phyloP scores from a whole-genome alignment of 768 basidiomycete species.

The Inosperma sp. region DNA sequence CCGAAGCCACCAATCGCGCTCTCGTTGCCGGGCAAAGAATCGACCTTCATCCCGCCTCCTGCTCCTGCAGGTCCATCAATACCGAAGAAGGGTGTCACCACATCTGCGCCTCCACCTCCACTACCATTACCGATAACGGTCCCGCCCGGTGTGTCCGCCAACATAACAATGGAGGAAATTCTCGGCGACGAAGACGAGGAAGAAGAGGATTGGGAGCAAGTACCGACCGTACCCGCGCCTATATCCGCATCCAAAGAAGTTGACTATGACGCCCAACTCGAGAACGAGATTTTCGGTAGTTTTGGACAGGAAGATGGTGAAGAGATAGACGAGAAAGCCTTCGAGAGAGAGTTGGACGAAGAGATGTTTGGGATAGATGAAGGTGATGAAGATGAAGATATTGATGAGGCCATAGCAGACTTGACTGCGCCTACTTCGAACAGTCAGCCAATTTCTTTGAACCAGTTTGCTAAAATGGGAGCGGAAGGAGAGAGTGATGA shows the following conservation, averaged over 20 bases:
- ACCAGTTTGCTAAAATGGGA: background rate
- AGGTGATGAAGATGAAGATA: constrained; percentile 10
- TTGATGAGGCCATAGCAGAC: constrained; percentile 13
- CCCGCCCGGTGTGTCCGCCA: constrained; percentile 13
- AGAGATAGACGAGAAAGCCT: constrained; percentile 35
- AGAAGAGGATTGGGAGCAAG: constrained; percentile 51
- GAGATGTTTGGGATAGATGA: constrained; percentile 40
- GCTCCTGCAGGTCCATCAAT: background rate
- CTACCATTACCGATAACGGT: constrained; percentile 18
- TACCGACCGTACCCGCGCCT: constrained; percentile 19
- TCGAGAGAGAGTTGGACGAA: constrained; percentile 37
- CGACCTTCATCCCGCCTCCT: constrained; percentile 15
- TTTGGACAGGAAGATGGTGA: constrained; percentile 19
- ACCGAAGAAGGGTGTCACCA: background rate
- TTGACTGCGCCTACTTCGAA: background rate
- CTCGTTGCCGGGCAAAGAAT: constrained; percentile 35
- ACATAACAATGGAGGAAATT: constrained; percentile 8
- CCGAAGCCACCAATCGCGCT: constrained; percentile 26
- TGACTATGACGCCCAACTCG: constrained; percentile 14
- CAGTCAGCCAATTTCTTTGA: constrained; percentile 1
- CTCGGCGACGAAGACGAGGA: constrained; percentile 25
- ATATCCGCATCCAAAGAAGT: background rate
- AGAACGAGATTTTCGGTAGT: constrained; percentile 26
- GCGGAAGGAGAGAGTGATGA: constrained; percentile 2
- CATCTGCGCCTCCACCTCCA: constrained; percentile 13